phyloP scores from a whole-genome alignment of 208 protist genomes.

The Crithidia brevicula region DNA sequence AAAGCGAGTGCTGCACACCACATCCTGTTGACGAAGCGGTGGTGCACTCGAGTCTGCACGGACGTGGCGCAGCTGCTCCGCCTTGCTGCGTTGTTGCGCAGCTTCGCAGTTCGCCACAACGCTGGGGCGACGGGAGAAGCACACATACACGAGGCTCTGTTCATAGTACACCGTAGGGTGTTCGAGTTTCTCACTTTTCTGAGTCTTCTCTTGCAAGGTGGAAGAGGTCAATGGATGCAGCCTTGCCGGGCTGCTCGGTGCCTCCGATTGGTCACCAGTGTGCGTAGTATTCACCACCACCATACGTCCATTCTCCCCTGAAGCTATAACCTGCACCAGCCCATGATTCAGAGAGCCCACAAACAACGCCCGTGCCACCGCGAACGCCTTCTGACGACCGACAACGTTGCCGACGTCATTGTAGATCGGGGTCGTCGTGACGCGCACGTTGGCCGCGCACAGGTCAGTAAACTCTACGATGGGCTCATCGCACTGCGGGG shows the following conservation, averaged over 20 bases:
- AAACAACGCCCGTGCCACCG: slow-evolving; percentile 16
- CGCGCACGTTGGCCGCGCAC: slow-evolving; percentile 1
- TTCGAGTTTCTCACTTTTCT: no score
- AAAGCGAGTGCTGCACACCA: slow-evolving; percentile 11
- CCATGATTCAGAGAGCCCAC: slow-evolving; percentile 15
- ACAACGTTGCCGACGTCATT: not conserved
- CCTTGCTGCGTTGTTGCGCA: not conserved
- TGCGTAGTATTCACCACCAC: not conserved
- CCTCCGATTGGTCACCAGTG: no score
- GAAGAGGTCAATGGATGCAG: no score
- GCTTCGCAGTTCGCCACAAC: slow-evolving; percentile 17
- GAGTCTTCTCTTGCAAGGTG: no score
- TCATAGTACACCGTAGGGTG: slow-evolving; percentile 29
- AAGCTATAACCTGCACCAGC: not conserved
- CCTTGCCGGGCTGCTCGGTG: no score
- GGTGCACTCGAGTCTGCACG: no score
- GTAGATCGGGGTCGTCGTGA: not conserved
- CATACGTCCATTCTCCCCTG: not conserved
- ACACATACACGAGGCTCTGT: slow-evolving; percentile 41
- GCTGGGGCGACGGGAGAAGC: slow-evolving; percentile 29
- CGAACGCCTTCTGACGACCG: not conserved
- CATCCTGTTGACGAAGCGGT: not conserved
- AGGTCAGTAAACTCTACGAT: slow-evolving; percentile 12
- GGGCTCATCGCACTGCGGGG: slow-evolving; percentile 23
- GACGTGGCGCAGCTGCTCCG: no score